Evolutionary conservation across 2,329 filamentous ascomycete species (phyloP).

Genomic region (Xylariales sp.): DNA sequence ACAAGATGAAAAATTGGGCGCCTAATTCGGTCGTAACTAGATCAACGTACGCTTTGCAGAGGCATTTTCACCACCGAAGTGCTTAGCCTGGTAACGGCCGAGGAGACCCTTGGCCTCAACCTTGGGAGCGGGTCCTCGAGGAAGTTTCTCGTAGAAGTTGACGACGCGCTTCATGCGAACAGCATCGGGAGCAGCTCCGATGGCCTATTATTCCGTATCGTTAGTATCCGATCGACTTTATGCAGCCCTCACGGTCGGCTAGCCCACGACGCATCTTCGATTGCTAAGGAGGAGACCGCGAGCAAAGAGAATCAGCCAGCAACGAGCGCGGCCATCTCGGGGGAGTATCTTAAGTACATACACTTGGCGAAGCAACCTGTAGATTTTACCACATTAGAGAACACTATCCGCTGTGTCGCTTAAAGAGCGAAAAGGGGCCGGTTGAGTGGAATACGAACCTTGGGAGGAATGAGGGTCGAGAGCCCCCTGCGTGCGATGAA

Average conservation of each 20-base stretch:
- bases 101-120: constrained; percentile 76
- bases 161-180: constrained; percentile 97
- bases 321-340: no score
- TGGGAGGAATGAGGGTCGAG: constrained; percentile 98
- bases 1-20: no score
- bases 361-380: constrained; percentile 78
- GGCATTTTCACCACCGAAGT: constrained; percentile 88
- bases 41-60: constrained; percentile 82
- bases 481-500: constrained; percentile 86
- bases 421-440: no score
- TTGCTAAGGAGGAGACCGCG: no score
- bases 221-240: constrained; percentile 3
- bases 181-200: constrained; percentile 92
- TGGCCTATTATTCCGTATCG: constrained; percentile 59
- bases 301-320: no score
- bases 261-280: no score
- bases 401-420: no score
- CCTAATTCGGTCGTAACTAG: no score
- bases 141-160: constrained; percentile 98
- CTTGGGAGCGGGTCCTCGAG: constrained; percentile 84
- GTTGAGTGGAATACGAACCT: constrained; percentile 53
- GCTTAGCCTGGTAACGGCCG: constrained; percentile 81
- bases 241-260: no score
- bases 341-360: no score
- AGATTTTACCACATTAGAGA: no score